Percentiles rank a stretch among this genome's conserved stretches.
Conservation (phyloP, 805 yeast genomes). For the Barnettozyma botsteinii region DNA sequence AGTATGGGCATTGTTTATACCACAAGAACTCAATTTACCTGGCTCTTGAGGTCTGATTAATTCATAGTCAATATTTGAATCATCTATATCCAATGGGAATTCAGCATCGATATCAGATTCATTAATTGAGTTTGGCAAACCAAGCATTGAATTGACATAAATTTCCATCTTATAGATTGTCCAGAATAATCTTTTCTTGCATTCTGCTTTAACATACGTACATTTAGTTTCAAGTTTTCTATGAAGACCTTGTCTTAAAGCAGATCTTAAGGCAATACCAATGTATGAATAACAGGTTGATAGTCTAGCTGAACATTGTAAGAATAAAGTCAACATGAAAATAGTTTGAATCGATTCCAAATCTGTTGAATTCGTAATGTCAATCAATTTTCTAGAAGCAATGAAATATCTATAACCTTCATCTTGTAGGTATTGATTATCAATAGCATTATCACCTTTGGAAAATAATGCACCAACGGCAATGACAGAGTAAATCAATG, state of each 20-base stretch:
- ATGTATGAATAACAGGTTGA: conserved; percentile 89
- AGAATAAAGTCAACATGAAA: conserved; percentile 77
- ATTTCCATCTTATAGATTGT: conserved; percentile 88
- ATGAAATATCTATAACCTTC: conserved; percentile 82
- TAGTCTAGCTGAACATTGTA: conserved; percentile 84
- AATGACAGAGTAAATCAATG: conserved; percentile 75
- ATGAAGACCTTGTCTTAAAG: conserved; percentile 80
- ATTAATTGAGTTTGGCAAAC: conserved; percentile 69
- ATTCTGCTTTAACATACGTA: conserved; percentile 72
- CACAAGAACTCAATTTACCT: conserved; percentile 31
- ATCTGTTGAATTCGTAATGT: conserved; percentile 81
- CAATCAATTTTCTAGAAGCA: conserved; percentile 80
- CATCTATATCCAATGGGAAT: conserved; percentile 79
- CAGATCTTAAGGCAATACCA: conserved; percentile 83
- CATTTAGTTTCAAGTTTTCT: conserved; percentile 44
- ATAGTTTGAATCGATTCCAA: conserved; percentile 79
- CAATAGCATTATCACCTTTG: conserved; percentile 28
- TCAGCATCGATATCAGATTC: conserved; percentile 87
- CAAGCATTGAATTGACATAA: conserved; percentile 83
- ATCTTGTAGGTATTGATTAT: conserved; percentile 33
- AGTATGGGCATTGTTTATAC: conserved; percentile 82
- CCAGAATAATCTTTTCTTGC: conserved; percentile 81
- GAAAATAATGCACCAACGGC: conserved; percentile 83
- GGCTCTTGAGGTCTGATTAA: conserved; percentile 28
- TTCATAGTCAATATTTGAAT: conserved; percentile 52